Conservation (phyloP, 1,284 basidiomycete species). For the Entoloma clypeatum region DNA sequence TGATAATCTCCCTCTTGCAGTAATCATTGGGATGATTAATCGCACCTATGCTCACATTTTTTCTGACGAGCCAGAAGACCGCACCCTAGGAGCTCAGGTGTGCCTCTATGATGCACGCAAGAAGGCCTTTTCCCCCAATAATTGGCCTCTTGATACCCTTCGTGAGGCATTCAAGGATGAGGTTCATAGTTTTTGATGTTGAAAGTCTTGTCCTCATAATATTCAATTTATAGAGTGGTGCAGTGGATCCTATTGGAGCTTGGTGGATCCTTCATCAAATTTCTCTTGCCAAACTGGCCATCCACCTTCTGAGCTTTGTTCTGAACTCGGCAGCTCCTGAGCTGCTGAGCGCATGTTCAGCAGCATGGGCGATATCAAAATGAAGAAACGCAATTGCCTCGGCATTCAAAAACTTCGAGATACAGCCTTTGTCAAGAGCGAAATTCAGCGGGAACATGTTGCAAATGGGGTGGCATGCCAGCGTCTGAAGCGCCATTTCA, state of each 20-base stretch:
- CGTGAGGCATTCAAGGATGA: not conserved
- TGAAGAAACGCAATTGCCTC: not conserved
- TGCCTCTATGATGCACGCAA: not conserved
- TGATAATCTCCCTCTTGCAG: not conserved
- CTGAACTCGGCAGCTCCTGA: not conserved
- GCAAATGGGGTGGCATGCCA: not conserved
- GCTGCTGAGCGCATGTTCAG: not conserved
- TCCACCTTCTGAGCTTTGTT: not conserved
- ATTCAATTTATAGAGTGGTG: not conserved
- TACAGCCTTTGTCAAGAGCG: not conserved
- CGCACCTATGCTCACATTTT: not conserved
- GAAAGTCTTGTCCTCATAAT: too few relatives aligned
- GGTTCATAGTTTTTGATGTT: too few relatives aligned
- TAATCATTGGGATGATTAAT: not conserved
- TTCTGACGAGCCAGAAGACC: not conserved
- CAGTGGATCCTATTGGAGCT: not conserved
- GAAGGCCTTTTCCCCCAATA: not conserved
- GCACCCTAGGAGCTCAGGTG: not conserved
- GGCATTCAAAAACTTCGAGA: not conserved
- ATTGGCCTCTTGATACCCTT: slow-evolving; percentile 1
- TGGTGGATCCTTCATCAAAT: not conserved
- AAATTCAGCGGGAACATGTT: not conserved
- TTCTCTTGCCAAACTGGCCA: not conserved
- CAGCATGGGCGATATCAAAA: slow-evolving; percentile 2
- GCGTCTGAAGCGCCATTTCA: not conserved